phyloP scores from a whole-genome alignment of 805 yeast genomes.

The Starmerella tilneyi region DNA sequence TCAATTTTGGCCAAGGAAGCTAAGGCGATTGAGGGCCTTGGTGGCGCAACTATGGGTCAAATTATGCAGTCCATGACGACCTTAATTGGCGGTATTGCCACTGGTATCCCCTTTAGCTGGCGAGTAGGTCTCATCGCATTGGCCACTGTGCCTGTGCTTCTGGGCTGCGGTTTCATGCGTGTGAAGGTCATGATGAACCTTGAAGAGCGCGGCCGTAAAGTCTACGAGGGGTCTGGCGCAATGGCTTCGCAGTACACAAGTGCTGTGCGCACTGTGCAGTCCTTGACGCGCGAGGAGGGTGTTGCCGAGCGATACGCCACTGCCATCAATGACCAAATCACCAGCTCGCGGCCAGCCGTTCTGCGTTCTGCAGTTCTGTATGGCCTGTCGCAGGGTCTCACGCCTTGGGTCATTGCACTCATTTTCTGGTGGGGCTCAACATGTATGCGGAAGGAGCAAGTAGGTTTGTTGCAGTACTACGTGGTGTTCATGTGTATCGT shows the following conservation, averaged over 20 bases:
- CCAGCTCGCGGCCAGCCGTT: conserved; percentile 26
- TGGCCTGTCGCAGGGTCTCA: conserved; percentile 34
- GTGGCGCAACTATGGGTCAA: conserved; percentile 36
- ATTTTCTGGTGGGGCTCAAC: conserved; percentile 39
- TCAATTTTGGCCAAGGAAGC: conserved; percentile 35
- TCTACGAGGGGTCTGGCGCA: conserved; percentile 34
- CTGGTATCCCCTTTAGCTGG: conserved; percentile 35
- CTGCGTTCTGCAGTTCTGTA: conserved; percentile 31
- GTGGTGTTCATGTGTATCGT: conserved; percentile 34
- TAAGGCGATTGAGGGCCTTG: conserved; percentile 34
- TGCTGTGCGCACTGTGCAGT: conserved; percentile 36
- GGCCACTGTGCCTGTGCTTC: conserved; percentile 33
- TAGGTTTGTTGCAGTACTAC: conserved; percentile 31
- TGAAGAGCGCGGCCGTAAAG: conserved; percentile 33
- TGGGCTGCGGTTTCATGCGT: conserved; percentile 35
- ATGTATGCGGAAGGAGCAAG: conserved; percentile 29
- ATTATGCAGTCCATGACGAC: conserved; percentile 32
- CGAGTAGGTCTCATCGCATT: conserved; percentile 35
- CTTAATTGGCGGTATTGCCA: conserved; percentile 33
- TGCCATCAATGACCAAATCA: conserved; percentile 29
- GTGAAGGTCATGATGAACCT: conserved; percentile 30
- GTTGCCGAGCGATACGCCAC: conserved; percentile 29
- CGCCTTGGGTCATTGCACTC: conserved; percentile 35
- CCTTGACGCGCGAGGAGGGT: conserved; percentile 35
- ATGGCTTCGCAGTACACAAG: conserved; percentile 35